Evolutionary conservation across 1,284 basidiomycete genomes (phyloP).

Genomic region (Cutaneotrichosporon spelunceum): DNA sequence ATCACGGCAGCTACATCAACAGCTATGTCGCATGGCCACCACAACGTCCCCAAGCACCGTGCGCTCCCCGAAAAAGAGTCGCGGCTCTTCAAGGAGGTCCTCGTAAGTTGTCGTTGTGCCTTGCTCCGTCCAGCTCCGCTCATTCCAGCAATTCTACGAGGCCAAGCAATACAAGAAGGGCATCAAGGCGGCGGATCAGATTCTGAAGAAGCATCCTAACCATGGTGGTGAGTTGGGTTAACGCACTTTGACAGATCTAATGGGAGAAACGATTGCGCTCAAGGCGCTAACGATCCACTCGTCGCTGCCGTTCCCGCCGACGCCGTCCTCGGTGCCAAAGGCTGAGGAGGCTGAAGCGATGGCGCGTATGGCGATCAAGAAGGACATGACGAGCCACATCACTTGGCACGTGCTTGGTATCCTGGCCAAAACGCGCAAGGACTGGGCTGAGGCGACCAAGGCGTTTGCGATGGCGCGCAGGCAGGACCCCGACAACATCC

Average conservation of each 20-base stretch:
- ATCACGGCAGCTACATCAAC: not conserved
- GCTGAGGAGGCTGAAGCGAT: slow-evolving; percentile 69
- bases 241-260: not conserved
- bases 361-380: slow-evolving; percentile 80
- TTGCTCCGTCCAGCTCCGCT: not conserved
- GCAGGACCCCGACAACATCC: slow-evolving; percentile 91
- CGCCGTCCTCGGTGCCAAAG: slow-evolving; percentile 60
- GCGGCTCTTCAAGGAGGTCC: slow-evolving; percentile 78
- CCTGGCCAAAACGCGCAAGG: slow-evolving; percentile 66
- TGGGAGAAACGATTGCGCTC: slow-evolving; percentile 84
- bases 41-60: slow-evolving; percentile 43
- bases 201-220: slow-evolving; percentile 92
- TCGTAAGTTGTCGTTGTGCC: slow-evolving; percentile 55
- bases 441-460: slow-evolving; percentile 57
- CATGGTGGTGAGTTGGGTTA: slow-evolving; percentile 69
- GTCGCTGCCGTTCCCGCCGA: slow-evolving; percentile 47
- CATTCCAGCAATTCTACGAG: slow-evolving; percentile 67
- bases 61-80: slow-evolving; percentile 77
- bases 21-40: slow-evolving; percentile 22
- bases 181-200: slow-evolving; percentile 85
- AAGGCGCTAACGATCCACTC: slow-evolving; percentile 76
- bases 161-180: slow-evolving; percentile 84
- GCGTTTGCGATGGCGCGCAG: slow-evolving; percentile 65
- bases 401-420: slow-evolving; percentile 98
- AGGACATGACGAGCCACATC: slow-evolving; percentile 90